phyloP scores from a whole-genome alignment of 78 protist genomes.

The Bigelowiella natans region DNA sequence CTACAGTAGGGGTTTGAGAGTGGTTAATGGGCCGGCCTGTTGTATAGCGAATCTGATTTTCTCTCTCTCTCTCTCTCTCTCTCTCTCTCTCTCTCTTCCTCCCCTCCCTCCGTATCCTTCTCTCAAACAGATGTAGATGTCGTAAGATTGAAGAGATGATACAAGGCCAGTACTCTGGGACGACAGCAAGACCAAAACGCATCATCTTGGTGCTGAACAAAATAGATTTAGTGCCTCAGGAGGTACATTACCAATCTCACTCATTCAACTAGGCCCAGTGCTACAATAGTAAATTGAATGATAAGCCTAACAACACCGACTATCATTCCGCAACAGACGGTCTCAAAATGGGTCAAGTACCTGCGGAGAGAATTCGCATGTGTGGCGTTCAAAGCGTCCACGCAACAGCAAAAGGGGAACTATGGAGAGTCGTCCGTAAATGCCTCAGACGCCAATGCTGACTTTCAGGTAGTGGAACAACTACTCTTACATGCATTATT shows the following conservation, averaged over 20 bases:
- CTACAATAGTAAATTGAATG: too few relatives aligned
- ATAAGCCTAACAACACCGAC: too few relatives aligned
- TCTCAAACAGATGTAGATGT: not conserved
- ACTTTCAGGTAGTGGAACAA: not conserved
- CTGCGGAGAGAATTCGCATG: constrained; percentile 58
- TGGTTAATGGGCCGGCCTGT: too few relatives aligned
- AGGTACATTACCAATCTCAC: not conserved
- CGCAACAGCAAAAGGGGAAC: constrained; percentile 46
- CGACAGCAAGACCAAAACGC: not conserved
- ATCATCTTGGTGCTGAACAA: not conserved
- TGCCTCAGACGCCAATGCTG: not conserved
- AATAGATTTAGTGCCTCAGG: not conserved
- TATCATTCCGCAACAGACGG: too few relatives aligned
- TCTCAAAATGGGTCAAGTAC: constrained; percentile 54
- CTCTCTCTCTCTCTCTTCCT: not conserved
- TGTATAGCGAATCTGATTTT: too few relatives aligned
- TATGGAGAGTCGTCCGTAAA: not conserved
- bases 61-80: not conserved
- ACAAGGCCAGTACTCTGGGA: not conserved
- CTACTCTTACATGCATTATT: too few relatives aligned
- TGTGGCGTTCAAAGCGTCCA: constrained; percentile 69
- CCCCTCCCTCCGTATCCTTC: not conserved
- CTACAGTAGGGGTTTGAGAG: too few relatives aligned
- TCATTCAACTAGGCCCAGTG: too few relatives aligned
- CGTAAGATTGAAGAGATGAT: not conserved